phyloP scores from a whole-genome alignment of 2,329 filamentous ascomycete genomes.

The Fusarium sororula region DNA sequence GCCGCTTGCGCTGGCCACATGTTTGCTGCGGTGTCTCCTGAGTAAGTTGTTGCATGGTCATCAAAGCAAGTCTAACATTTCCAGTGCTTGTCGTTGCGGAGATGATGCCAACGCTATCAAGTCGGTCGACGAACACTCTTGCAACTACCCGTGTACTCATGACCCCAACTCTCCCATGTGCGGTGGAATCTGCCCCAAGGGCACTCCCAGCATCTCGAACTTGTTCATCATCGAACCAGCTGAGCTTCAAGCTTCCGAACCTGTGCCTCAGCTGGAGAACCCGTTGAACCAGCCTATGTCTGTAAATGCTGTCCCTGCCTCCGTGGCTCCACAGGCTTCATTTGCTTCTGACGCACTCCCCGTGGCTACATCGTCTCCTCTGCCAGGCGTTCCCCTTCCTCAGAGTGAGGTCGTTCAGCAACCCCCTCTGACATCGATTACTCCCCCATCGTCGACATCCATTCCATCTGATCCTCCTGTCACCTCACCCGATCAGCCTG shows the following conservation, averaged over 20 bases:
- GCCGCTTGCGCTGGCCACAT: conserved; percentile 29
- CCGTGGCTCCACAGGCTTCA: background rate
- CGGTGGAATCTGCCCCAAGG: conserved; percentile 45
- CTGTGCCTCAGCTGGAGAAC: conserved; percentile 3
- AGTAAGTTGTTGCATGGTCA: conserved; percentile 33
- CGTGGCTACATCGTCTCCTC: background rate
- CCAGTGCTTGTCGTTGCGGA: conserved; percentile 49
- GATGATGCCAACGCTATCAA: conserved; percentile 44
- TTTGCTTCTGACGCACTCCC: conserved; percentile 13
- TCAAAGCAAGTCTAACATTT: background rate
- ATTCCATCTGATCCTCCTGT: background rate
- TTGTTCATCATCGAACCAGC: conserved; percentile 43
- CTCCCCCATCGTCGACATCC: background rate
- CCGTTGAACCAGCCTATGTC: conserved; percentile 2
- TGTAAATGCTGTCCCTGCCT: background rate
- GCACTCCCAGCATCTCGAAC: conserved; percentile 44
- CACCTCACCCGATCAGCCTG: background rate
- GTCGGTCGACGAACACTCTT: conserved; percentile 42
- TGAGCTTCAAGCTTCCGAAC: conserved; percentile 7
- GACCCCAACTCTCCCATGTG: conserved; percentile 45
- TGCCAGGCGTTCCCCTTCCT: background rate
- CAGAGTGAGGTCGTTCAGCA: background rate
- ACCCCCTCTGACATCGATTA: background rate
- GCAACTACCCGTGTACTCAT: conserved; percentile 46
- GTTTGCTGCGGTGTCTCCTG: conserved; percentile 42